Base-by-base conservation (phyloP, 352 stramenopile genomes). In the Pythium rishiriense region DNA sequence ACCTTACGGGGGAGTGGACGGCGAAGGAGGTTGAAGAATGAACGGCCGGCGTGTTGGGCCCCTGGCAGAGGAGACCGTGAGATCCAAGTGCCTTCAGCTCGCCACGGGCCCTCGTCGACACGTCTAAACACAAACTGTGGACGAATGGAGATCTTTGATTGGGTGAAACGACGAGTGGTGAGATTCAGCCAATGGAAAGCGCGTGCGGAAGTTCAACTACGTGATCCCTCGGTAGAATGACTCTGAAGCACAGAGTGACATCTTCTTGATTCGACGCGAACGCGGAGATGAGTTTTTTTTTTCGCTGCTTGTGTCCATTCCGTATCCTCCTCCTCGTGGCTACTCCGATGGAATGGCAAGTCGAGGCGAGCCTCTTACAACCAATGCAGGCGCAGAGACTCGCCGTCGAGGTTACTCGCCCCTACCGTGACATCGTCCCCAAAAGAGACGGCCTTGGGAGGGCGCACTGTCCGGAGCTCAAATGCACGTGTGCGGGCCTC, bases 311-410 rank as follows among this genome's bases (percentile, higher is more conserved):
- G n/a, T n/a, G n/a, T n/a, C n/a, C n/a, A n/a, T n/a, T n/a, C n/a
- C n/a, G n/a, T n/a, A n/a, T n/a, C n/a, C n/a, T n/a, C n/a, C n/a
- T n/a, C n/a, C n/a, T n/a, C n/a, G n/a, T n/a, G n/a, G n/a, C n/a
- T n/a, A n/a, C n/a, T n/a, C n/a, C n/a, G n/a, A 28, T 25, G 21
- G 31, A 22, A 41, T 21, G 26, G 42, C 14, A 54, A 43, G 8
- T 47, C 41, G 25, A 47, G 19, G 41, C 15, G 6, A 12, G 7
- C 24, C 7, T 70, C 48, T 43, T n/a, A 79, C 10, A 64, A 50
- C 86, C 86, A 94, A 48, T 92, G 83, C 65, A 94, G 73, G 72
- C 90, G 87, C 41, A 94, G 70, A 54, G 83, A 87, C 42, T 83
- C 82, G 59, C 92, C 92, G 50, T 83, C 81, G 11, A 94, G 76